A percentile compares a stretch with the other conserved stretches of the same genome.
phyloP scores from a whole-genome alignment of 2,329 filamentous ascomycete species.

The Ophioceras dolichostomum region DNA sequence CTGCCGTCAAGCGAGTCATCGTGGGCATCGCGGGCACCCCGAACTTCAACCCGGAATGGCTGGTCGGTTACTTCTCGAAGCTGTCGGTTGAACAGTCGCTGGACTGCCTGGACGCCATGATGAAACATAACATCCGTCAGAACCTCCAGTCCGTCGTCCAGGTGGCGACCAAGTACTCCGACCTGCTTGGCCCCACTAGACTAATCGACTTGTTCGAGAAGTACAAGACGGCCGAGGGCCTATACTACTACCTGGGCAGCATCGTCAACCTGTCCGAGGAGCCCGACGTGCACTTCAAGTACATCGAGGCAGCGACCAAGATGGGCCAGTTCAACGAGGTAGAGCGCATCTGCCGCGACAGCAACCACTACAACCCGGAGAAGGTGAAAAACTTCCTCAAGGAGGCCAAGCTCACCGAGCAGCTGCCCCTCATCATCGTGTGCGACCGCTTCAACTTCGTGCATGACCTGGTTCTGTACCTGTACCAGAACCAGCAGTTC shows the following conservation, averaged over 20 bases:
- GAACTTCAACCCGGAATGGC: conserved; percentile 82
- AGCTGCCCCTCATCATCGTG: conserved; percentile 92
- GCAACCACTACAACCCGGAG: conserved; percentile 78
- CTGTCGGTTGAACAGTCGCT: conserved; percentile 91
- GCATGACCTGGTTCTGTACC: conserved; percentile 87
- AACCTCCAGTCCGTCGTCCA: conserved; percentile 92
- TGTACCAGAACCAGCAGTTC: conserved; percentile 99
- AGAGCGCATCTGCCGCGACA: conserved; percentile 93
- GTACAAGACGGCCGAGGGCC: conserved; percentile 90
- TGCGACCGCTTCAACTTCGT: conserved; percentile 99
- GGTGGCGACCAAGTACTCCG: conserved; percentile 95
- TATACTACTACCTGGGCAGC: conserved; percentile 96
- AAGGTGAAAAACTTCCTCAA: conserved; percentile 99
- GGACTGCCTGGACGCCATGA: conserved; percentile 91
- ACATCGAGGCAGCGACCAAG: conserved; percentile 91
- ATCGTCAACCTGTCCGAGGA: conserved; percentile 97
- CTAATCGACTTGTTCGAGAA: conserved; percentile 94
- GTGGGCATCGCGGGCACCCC: conserved; percentile 71
- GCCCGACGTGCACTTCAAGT: conserved; percentile 95
- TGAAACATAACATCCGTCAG: conserved; percentile 91
- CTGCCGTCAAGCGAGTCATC: conserved; percentile 79
- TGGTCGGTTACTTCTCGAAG: conserved; percentile 85
- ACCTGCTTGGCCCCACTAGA: conserved; percentile 75
- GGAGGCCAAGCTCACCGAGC: conserved; percentile 83
- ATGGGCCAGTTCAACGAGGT: conserved; percentile 94